Evolutionary conservation across 345 rosid genomes (phyloP).

Genomic region (Reutealis trisperma): DNA sequence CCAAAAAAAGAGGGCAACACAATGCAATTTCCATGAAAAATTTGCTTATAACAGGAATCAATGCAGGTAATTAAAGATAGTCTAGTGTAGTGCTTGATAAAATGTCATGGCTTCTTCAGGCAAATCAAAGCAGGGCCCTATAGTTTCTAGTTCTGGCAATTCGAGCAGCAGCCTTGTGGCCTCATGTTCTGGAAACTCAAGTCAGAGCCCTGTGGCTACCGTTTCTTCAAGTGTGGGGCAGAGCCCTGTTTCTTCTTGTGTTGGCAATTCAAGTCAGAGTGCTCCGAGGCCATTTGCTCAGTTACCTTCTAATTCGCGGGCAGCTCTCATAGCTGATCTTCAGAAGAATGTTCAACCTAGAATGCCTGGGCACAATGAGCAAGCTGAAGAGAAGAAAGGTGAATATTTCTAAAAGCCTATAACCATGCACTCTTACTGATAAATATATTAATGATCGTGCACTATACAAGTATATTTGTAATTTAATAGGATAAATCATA

Average conservation of each 20-base stretch:
- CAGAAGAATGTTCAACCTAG: conserved; percentile 23
- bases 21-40: not conserved
- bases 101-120: conserved; percentile 15
- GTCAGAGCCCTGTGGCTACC: not conserved
- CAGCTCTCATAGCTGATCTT: conserved; percentile 18
- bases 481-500: not conserved
- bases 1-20: not conserved
- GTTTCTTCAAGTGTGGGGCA: conserved; percentile 10
- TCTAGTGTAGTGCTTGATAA: not conserved
- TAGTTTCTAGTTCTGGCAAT: conserved; percentile 19
- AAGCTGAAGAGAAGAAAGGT: conserved; percentile 25
- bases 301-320: conserved; percentile 4
- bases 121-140: not conserved
- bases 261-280: conserved; percentile 23
- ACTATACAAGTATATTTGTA: not conserved
- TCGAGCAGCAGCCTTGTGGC: conserved; percentile 1
- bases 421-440: not conserved
- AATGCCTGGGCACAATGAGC: not conserved
- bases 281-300: conserved; percentile 1
- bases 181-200: not conserved
- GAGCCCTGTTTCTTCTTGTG: conserved; percentile 1
- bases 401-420: conserved; percentile 1
- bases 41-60: not conserved
- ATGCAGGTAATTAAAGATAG: not conserved
- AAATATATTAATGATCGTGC: not conserved